Conservation (phyloP, 495 filamentous ascomycete genomes). For the Daldinia grandis region DNA sequence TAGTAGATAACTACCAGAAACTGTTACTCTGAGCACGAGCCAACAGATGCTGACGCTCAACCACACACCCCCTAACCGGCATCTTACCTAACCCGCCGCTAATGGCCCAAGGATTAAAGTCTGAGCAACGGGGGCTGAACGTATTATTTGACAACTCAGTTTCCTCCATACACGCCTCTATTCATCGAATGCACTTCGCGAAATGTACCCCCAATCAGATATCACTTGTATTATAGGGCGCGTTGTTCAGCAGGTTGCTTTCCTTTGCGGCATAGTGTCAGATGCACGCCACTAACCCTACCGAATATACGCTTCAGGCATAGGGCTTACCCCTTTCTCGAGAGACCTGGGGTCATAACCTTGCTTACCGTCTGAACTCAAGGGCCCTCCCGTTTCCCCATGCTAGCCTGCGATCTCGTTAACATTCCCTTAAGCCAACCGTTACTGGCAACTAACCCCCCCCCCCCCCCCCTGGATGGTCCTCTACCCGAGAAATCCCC, state of each 20-base stretch:
- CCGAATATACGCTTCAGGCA: conserved; percentile 27
- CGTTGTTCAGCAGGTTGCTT: conserved; percentile 5
- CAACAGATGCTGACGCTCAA: conserved; percentile 30
- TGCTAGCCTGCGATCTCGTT: conserved; percentile 27
- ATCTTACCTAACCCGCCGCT: conserved; percentile 45
- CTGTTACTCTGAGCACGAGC: conserved; percentile 29
- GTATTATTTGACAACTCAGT: conserved; percentile 6
- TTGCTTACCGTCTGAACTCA: conserved; percentile 35
- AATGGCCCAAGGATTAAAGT: conserved; percentile 24
- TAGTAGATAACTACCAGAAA: conserved; percentile 3
- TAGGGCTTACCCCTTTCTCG: conserved; percentile 36
- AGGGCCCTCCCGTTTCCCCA: conserved; percentile 34
- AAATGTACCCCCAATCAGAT: conserved; percentile 34
- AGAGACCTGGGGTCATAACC: conserved; percentile 35
- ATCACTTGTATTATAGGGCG: conserved; percentile 13
- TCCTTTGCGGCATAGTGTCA: conserved; percentile 28
- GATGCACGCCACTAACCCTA: conserved; percentile 28
- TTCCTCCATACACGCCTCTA: conserved; percentile 28
- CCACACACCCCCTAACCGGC: conserved; percentile 14
- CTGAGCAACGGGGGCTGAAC: conserved; percentile 12
- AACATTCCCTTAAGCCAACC: background rate
- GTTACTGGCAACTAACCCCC: conserved; percentile 27
- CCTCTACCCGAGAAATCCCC: conserved; percentile 1
- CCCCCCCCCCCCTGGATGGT: too few relatives aligned
- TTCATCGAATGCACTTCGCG: conserved; percentile 23